Evolutionary conservation across 257 asterid species (phyloP).

Genomic region (Paraleonurus japonicus): DNA sequence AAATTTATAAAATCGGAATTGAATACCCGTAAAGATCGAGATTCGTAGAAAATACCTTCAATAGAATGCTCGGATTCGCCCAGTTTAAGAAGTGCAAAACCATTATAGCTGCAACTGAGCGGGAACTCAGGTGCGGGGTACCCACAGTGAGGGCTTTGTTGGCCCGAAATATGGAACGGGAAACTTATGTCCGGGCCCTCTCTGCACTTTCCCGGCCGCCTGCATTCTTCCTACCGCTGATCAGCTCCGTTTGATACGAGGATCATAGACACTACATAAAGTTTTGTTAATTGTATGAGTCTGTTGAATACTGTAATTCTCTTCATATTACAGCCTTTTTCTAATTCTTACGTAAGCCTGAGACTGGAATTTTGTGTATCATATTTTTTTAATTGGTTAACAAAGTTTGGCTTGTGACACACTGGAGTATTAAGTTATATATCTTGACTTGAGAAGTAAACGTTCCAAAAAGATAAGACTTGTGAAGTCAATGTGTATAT

Average conservation of each 20-base stretch:
- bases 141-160: slow-evolving; percentile 48
- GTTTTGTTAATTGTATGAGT: neutral
- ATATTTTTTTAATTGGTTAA: too few relatives aligned
- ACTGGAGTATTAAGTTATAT: too few relatives aligned
- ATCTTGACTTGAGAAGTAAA: too few relatives aligned
- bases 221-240: slow-evolving; percentile 40
- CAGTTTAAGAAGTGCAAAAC: slow-evolving; percentile 33
- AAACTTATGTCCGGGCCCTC: slow-evolving; percentile 49
- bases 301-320: neutral
- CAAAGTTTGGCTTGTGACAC: too few relatives aligned
- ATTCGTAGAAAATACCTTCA: slow-evolving; percentile 33
- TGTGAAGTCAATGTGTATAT: too few relatives aligned
- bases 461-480: too few relatives aligned
- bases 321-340: too few relatives aligned
- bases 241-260: slow-evolving; percentile 19
- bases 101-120: slow-evolving; percentile 36
- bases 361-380: too few relatives aligned
- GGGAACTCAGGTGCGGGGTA: slow-evolving; percentile 38
- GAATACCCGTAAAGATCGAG: slow-evolving; percentile 22
- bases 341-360: too few relatives aligned
- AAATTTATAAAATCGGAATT: slow-evolving; percentile 20
- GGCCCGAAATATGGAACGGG: slow-evolving; percentile 49
- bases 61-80: slow-evolving; percentile 32
- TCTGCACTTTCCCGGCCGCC: slow-evolving; percentile 32
- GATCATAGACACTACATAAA: neutral